Base-by-base conservation (phyloP, 2,329 filamentous ascomycete genomes). In the Triangularia verruculosa region DNA sequence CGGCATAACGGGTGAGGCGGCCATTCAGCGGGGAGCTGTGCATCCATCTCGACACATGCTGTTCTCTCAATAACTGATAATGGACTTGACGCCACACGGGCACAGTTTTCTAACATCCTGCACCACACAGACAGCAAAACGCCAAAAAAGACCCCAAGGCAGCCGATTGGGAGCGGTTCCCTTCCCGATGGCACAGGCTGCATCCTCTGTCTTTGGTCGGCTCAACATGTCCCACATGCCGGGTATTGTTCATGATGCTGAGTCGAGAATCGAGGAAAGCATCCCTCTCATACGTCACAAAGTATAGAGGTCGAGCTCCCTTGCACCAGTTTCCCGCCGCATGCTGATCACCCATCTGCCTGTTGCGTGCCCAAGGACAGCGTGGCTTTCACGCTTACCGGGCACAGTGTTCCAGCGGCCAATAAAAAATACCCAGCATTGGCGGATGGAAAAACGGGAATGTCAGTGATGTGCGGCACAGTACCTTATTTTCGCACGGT, bases 401-500 rank as follows among this genome's bases (percentile, higher is more conserved):
- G 57, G 32, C 59, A 59, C 51, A 57, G 52, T 57, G 58, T 55
- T 17, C 56, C 53, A 60, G 30, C 30, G 13, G 30, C 30, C 30
- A 32, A 11, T 32, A 32, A 32, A 32, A 61, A 61, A 51, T 28
- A 52, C 30, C 54, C 58, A 47, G 61, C 43, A 51, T n/a, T n/a
- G 43, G 55, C 43, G 17, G 61, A 62, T 61, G 61, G 58, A 59
- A 64, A 65, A 67, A 67, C 62, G 63, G 65, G 63, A 59, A 62
- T 66, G 64, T 63, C 65, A 64, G 53, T 64, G 61, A 61, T 53
- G 63, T 53, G 65, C 63, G 63, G 61, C 61, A 65, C 57, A 61
- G 61, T 59, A 67, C 65, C 63, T 67, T 63, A 65, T 63, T 67
- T 61, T 64, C 59, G 65, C 65, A 67, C 56, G 61, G 58, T 51